These are phyloP conservation scores for Elongisporangium anandrum DNA, from an alignment of 352 stramenopile species.

Conservation along the genomic window DNA sequence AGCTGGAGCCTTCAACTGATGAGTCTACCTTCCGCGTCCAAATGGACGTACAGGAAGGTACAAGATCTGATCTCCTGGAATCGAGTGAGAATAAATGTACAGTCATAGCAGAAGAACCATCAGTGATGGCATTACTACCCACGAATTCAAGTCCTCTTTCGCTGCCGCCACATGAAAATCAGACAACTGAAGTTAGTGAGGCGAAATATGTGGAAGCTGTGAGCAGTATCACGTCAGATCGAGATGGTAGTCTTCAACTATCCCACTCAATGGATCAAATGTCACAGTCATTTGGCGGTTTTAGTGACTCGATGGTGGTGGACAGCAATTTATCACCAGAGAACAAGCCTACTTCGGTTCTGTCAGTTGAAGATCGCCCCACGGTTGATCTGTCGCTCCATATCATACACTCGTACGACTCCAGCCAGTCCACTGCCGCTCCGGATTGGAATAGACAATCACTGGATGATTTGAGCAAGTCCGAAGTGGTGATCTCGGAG, in stretches of 20 bases:
- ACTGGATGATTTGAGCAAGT: not conserved
- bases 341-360: not conserved
- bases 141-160: not conserved
- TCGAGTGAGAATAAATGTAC: not conserved
- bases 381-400: constrained; percentile 17
- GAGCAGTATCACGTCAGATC: not conserved
- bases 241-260: not conserved
- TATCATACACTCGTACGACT: constrained; percentile 24
- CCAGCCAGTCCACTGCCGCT: constrained; percentile 13
- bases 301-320: constrained; percentile 1
- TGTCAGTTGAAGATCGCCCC: not conserved
- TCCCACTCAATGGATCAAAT: not conserved
- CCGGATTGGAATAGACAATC: constrained; percentile 7
- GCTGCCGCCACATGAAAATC: not conserved
- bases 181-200: not conserved
- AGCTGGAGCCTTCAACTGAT: not conserved
- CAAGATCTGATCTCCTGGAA: not conserved
- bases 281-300: constrained; percentile 1
- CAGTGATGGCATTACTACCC: not conserved
- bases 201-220: not conserved
- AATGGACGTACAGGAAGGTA: not conserved
- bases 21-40: not conserved
- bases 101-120: not conserved
- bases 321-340: constrained; percentile 1
- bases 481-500: not conserved